Conservation (phyloP, 2,329 filamentous ascomycete species). For the Myriosclerotinia duriaeana region DNA sequence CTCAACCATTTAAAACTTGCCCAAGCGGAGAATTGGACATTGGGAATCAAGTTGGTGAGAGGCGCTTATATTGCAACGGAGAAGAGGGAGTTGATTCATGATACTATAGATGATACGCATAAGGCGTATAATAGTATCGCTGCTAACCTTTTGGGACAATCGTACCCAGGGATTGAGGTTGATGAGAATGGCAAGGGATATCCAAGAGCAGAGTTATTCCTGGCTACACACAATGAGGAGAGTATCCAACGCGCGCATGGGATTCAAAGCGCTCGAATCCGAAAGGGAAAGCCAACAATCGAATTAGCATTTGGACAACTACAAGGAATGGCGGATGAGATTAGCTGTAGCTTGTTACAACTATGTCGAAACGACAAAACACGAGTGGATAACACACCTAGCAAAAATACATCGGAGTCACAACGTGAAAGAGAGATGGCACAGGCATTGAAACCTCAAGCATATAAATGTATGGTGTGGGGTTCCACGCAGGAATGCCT, state of each 20-base stretch:
- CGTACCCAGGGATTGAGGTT: constrained; percentile 41
- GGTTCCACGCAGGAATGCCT: constrained; percentile 73
- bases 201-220: constrained; percentile 54
- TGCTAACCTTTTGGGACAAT: constrained; percentile 46
- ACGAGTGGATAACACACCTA: too few species aligned
- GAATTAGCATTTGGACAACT: constrained; percentile 69
- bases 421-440: neutral
- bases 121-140: constrained; percentile 57
- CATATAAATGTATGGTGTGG: constrained; percentile 67
- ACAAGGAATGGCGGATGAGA: constrained; percentile 91
- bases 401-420: too few species aligned
- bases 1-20: constrained; percentile 48
- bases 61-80: constrained; percentile 55
- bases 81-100: constrained; percentile 47
- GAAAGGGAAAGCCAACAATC: constrained; percentile 42
- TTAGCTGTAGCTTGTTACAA: constrained; percentile 57
- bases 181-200: constrained; percentile 13
- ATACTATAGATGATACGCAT: constrained; percentile 49
- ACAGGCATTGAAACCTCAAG: constrained; percentile 38
- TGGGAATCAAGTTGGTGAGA: constrained; percentile 54
- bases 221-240: constrained; percentile 78
- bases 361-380: constrained; percentile 38
- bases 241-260: constrained; percentile 60
- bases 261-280: constrained; percentile 47
- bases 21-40: constrained; percentile 48